Conservation (phyloP, 2,329 filamentous ascomycete species). For the Ustulina deusta region DNA sequence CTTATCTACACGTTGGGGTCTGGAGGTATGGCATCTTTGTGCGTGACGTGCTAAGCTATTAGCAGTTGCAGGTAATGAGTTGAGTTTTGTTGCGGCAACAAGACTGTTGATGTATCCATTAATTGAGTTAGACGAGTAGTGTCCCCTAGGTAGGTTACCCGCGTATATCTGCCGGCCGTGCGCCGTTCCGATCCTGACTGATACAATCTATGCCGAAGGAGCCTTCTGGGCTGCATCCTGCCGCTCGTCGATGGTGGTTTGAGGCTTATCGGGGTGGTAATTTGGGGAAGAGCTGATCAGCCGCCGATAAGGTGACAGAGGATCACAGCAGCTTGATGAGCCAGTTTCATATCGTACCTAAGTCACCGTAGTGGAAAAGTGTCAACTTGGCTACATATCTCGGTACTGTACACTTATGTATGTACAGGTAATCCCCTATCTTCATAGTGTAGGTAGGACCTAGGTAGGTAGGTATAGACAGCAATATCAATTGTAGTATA, state of each 20-base stretch:
- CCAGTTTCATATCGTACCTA: background rate
- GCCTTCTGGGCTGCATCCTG: constrained; percentile 30
- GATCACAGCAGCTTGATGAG: background rate
- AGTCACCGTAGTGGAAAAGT: too few relatives aligned
- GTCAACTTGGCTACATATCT: too few relatives aligned
- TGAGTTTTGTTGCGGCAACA: background rate
- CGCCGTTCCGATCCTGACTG: constrained; percentile 6
- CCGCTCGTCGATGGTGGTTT: constrained; percentile 28
- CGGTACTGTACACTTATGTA: too few relatives aligned
- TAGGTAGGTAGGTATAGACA: too few relatives aligned
- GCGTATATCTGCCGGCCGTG: constrained; percentile 1
- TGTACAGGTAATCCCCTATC: too few relatives aligned
- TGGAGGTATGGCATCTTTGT: background rate
- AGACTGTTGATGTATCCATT: background rate
- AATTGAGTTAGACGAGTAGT: background rate
- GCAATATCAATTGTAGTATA: too few relatives aligned
- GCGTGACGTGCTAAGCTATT: background rate
- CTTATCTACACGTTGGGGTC: constrained; percentile 7
- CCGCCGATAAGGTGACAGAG: constrained; percentile 21
- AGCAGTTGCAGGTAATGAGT: background rate
- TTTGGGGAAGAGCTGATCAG: constrained; percentile 20
- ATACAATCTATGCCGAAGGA: constrained; percentile 31
- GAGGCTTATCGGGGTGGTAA: constrained; percentile 21
- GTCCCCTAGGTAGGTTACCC: background rate
- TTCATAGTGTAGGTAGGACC: too few relatives aligned